Base-by-base conservation (phyloP, 371 early-diverging fungal species). In the Mucor velutinosus region DNA sequence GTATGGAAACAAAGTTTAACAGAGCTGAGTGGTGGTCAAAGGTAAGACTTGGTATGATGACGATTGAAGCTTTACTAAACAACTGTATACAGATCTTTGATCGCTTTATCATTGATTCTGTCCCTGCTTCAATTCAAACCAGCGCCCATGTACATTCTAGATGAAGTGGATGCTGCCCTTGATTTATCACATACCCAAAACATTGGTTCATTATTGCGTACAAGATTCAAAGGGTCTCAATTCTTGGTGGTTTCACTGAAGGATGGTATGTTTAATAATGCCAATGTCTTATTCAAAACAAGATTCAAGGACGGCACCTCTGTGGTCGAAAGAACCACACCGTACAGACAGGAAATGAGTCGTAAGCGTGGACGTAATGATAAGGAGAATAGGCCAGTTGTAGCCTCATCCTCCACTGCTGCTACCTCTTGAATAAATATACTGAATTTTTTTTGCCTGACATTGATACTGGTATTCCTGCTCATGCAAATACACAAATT, bases 201-300 rank as follows among this genome's bases (percentile, higher is more conserved):
- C 68, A 99, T 99, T 78, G 99, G 99, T 3, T 94, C 95, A 67
- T 86, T 99, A 43, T 86, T 99, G 63, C 88, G 93, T 55, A 96
- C 93, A 6, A 86, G 99, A 49, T 99, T 99, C 86, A 94, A 93
- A 66, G 97, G 94, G 19, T 94, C 99, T 0, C 99, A 99, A 80
- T 99, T 99, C 78, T 94, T 99, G 51, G 94, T 99, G 4, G 99
- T 99, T 4, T 97, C 97, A 23, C 85, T 99, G n/a, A 99, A 99
- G 79, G 99, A 99, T 75, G 99, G 99, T 61, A 99, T 99, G 99
- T 99, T 98, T 81, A 96, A 96, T 72, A 99, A 99, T 77, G 99
- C 99, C 65, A 98, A 99, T 72, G 97, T 95, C 1, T 83, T 99
- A 17, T 99, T 97, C 86, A 88, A 93, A 60, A 94, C 99, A 0